phyloP scores from a whole-genome alignment of 2,329 filamentous ascomycete species.

The Lecanicillium sp. region DNA sequence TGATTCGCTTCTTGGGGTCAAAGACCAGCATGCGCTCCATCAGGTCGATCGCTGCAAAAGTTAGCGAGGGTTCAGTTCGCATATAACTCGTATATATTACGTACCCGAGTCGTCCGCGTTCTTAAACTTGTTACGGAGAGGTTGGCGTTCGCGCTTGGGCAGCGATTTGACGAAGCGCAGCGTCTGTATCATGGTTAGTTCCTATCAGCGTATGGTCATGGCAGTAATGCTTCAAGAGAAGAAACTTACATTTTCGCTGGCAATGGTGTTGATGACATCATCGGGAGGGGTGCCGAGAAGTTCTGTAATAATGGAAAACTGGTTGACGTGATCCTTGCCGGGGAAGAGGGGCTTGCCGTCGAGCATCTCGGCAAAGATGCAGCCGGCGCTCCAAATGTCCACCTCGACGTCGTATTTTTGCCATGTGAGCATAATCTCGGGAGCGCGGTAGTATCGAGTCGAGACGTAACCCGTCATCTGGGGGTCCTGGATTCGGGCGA shows the following conservation, averaged over 20 bases:
- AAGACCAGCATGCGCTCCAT: conserved; percentile 97
- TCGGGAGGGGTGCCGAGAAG: conserved; percentile 92
- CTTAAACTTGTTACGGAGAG: conserved; percentile 84
- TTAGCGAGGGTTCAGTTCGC: background rate
- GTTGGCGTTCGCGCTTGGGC: conserved; percentile 87
- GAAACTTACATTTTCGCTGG: conserved; percentile 81
- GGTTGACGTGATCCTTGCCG: conserved; percentile 98
- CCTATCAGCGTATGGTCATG: background rate
- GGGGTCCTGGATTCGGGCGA: conserved; percentile 95
- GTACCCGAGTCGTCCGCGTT: conserved; percentile 82
- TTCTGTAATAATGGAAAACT: conserved; percentile 99
- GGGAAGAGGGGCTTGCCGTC: conserved; percentile 98
- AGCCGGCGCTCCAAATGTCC: conserved; percentile 98
- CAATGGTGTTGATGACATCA: conserved; percentile 97
- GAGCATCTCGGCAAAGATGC: conserved; percentile 99
- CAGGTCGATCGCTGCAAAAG: conserved; percentile 70
- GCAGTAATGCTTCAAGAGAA: too few relatives aligned
- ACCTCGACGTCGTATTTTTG: conserved; percentile 99
- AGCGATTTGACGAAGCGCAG: conserved; percentile 95
- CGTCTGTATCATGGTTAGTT: conserved; percentile 51
- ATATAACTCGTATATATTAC: conserved; percentile 21
- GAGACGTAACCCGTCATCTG: conserved; percentile 99
- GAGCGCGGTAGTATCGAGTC: conserved; percentile 95
- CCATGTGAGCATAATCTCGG: conserved; percentile 99
- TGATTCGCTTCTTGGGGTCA: conserved; percentile 92